These are phyloP conservation scores for Fusarium graminum DNA, from an alignment of 2,329 filamentous ascomycete species.

Conservation along the genomic window DNA sequence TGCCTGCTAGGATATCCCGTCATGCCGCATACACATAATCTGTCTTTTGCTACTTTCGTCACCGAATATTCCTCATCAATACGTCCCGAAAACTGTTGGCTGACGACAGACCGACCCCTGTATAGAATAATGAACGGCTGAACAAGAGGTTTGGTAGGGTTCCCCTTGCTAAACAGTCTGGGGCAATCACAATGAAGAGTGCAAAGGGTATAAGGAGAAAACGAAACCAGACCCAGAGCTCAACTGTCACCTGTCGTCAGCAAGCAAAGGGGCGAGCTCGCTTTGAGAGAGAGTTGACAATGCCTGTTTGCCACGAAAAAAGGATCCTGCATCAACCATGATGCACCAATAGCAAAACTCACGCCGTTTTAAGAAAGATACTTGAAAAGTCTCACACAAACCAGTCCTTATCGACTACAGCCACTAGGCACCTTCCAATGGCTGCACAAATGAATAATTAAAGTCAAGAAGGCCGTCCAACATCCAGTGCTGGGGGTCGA, in stretches of 20 bases:
- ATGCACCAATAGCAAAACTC: conserved; percentile 21
- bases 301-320: conserved; percentile 9
- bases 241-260: conserved; percentile 8
- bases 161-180: conserved; percentile 28
- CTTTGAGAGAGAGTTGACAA: conserved; percentile 1
- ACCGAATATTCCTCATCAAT: conserved; percentile 4
- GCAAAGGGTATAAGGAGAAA: conserved; percentile 9
- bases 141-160: neutral
- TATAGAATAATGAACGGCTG: conserved; percentile 7
- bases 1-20: conserved; percentile 31
- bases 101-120: neutral
- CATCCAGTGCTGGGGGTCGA: conserved; percentile 94
- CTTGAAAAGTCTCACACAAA: conserved; percentile 6
- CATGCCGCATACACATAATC: conserved; percentile 40
- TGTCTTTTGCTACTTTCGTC: conserved; percentile 17
- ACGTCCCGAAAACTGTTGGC: neutral
- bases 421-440: conserved; percentile 65
- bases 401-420: conserved; percentile 9
- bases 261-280: conserved; percentile 5
- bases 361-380: conserved; percentile 14
- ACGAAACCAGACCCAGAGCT: conserved; percentile 5
- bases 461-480: conserved; percentile 87
- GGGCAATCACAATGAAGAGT: conserved; percentile 34
- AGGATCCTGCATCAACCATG: conserved; percentile 2
- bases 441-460: conserved; percentile 73